A percentile compares a stretch with the other conserved stretches of the same genome.
Conservation (phyloP, 768 basidiomycete species). For the Kwoniella sp. region DNA sequence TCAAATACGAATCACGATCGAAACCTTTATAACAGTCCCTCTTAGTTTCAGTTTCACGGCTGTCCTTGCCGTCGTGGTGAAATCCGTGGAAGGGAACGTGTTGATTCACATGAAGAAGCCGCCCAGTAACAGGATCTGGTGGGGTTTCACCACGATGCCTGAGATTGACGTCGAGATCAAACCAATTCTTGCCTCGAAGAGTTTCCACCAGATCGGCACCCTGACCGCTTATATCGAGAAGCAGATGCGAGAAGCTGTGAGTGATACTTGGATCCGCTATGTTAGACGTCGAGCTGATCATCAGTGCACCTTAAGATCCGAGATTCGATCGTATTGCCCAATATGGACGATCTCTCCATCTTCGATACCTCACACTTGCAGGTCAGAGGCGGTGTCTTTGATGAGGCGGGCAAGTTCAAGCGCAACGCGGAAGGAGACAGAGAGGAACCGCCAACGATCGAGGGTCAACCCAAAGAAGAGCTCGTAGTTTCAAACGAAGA, state of each 20-base stretch:
- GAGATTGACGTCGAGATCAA: conserved; percentile 85
- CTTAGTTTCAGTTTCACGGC: conserved; percentile 68
- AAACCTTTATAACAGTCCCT: conserved; percentile 84
- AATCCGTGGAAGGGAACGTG: conserved; percentile 87
- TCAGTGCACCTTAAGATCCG: conserved; percentile 67
- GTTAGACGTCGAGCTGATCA: background rate
- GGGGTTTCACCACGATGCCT: conserved; percentile 81
- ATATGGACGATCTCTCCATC: conserved; percentile 98
- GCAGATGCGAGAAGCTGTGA: conserved; percentile 80
- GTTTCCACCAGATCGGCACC: conserved; percentile 86
- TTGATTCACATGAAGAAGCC: conserved; percentile 83
- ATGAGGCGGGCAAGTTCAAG: conserved; percentile 64
- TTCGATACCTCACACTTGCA: conserved; percentile 71
- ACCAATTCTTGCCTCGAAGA: conserved; percentile 90
- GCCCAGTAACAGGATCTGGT: conserved; percentile 94
- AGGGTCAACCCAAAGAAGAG: conserved; percentile 13
- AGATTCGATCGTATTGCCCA: conserved; percentile 91
- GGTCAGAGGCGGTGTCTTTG: conserved; percentile 85
- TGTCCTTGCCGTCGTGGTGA: conserved; percentile 81
- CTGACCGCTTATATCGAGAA: conserved; percentile 87
- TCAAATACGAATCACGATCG: conserved; percentile 83
- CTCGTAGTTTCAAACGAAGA: conserved; percentile 32
- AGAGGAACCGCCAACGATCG: conserved; percentile 9
- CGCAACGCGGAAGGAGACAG: conserved; percentile 9
- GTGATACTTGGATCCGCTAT: conserved; percentile 26